phyloP scores from a whole-genome alignment of 2,329 filamentous ascomycete species.

The Hysterium pulicare region DNA sequence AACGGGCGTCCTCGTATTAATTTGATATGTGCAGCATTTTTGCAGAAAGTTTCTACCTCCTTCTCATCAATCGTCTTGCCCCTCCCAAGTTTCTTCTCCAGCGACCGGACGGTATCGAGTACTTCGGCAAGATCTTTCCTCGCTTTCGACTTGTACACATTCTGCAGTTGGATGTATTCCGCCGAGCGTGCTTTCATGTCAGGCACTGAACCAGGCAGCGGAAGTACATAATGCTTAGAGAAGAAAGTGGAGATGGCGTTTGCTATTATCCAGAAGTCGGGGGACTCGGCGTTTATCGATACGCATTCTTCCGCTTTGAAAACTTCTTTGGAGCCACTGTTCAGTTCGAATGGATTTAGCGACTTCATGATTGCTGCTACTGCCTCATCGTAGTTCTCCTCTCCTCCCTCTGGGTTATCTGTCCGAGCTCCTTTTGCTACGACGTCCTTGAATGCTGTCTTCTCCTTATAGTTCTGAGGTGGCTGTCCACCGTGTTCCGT shows the following conservation, averaged over 20 bases:
- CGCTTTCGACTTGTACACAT: slow-evolving; percentile 88
- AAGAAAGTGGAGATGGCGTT: slow-evolving; percentile 77
- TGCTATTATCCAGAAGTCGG: slow-evolving; percentile 86
- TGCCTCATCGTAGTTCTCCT: slow-evolving; percentile 97
- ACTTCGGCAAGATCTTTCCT: slow-evolving; percentile 75
- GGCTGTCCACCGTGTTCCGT: slow-evolving; percentile 61
- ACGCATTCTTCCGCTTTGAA: slow-evolving; percentile 66
- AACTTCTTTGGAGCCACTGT: slow-evolving; percentile 69
- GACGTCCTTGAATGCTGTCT: slow-evolving; percentile 72
- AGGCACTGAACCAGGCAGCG: slow-evolving; percentile 80
- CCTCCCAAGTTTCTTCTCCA: slow-evolving; percentile 52
- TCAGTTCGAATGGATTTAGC: slow-evolving; percentile 66
- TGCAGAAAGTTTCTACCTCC: slow-evolving; percentile 90
- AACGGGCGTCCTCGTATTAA: slow-evolving; percentile 67
- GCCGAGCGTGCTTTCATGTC: slow-evolving; percentile 96
- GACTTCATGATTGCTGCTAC: slow-evolving; percentile 82
- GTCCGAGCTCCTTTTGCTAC: slow-evolving; percentile 66
- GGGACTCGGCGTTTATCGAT: slow-evolving; percentile 45
- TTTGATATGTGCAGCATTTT: slow-evolving; percentile 90
- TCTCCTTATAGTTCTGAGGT: slow-evolving; percentile 78
- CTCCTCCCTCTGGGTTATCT: slow-evolving; percentile 76
- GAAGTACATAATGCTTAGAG: slow-evolving; percentile 67
- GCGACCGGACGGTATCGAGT: slow-evolving; percentile 57
- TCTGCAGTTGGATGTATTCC: slow-evolving; percentile 87
- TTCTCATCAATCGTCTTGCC: slow-evolving; percentile 55